A percentile compares a stretch with the other conserved stretches of the same genome.
Conservation (phyloP, 306 rosid species). For the Vigna reflexopilosa region DNA sequence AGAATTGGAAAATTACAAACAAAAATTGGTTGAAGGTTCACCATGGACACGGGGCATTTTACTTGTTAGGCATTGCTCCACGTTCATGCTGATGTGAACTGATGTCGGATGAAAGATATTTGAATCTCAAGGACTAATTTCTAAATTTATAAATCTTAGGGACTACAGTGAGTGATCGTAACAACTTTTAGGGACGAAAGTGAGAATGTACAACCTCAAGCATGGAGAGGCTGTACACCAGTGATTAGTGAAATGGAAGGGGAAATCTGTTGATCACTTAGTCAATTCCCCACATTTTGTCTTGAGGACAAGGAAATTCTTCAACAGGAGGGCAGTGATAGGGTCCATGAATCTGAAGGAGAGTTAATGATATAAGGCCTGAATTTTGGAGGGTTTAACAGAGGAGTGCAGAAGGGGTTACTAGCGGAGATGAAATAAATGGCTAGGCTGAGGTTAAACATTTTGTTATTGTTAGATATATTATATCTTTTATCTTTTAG, state of each 20-base stretch:
- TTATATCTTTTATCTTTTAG: too few species aligned
- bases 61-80: background rate
- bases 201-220: background rate
- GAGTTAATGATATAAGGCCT: background rate
- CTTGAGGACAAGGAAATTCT: background rate
- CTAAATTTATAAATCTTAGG: background rate
- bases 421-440: background rate
- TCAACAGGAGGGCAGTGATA: background rate
- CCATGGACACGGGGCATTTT: background rate
- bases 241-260: background rate
- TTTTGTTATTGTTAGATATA: too few species aligned
- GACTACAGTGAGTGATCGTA: background rate
- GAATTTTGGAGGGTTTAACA: background rate
- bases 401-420: background rate
- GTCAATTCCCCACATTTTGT: background rate
- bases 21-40: background rate
- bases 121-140: background rate
- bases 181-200: background rate
- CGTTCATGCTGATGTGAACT: background rate
- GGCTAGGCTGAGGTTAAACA: background rate
- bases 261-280: background rate
- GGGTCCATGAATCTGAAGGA: background rate
- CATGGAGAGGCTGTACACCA: constrained; percentile 1
- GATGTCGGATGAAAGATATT: background rate
- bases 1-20: background rate